phyloP scores from a whole-genome alignment of 2,329 filamentous ascomycete genomes.

The Aspergillus sp. region DNA sequence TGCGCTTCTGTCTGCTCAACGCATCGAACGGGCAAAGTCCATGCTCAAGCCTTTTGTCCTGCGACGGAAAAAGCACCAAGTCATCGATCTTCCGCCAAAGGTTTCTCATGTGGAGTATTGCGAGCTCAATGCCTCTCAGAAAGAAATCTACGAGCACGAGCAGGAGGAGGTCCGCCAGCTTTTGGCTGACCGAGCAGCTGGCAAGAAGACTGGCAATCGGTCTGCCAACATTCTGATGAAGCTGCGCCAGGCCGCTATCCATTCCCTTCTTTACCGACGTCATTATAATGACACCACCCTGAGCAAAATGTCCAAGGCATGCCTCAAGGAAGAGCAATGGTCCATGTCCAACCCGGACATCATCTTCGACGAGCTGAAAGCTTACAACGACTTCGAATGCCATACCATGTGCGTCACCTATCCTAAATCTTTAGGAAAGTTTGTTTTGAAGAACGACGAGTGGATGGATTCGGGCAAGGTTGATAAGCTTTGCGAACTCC shows the following conservation, averaged over 20 bases:
- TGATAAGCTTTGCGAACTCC: constrained; percentile 71
- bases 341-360: constrained; percentile 49
- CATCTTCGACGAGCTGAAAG: constrained; percentile 54
- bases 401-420: constrained; percentile 59
- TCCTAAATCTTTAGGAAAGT: constrained; percentile 53
- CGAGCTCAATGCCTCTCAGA: constrained; percentile 71
- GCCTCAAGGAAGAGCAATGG: constrained; percentile 67
- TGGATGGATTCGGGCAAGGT: constrained; percentile 83
- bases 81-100: constrained; percentile 83
- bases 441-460: constrained; percentile 58
- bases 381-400: constrained; percentile 62
- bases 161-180: constrained; percentile 63
- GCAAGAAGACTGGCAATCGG: constrained; percentile 55
- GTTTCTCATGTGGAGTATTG: constrained; percentile 76
- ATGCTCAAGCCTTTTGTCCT: constrained; percentile 96
- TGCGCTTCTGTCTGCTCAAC: constrained; percentile 79
- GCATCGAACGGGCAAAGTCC: constrained; percentile 80
- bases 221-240: constrained; percentile 78
- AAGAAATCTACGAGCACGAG: constrained; percentile 69
- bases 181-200: constrained; percentile 57
- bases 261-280: constrained; percentile 81
- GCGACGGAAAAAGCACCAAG: constrained; percentile 88
- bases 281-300: constrained; percentile 75
- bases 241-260: constrained; percentile 86
- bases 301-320: constrained; percentile 72